These are phyloP conservation scores for Rhizopogon roseolus DNA, from an alignment of 768 basidiomycete genomes.

Conservation along the genomic window DNA sequence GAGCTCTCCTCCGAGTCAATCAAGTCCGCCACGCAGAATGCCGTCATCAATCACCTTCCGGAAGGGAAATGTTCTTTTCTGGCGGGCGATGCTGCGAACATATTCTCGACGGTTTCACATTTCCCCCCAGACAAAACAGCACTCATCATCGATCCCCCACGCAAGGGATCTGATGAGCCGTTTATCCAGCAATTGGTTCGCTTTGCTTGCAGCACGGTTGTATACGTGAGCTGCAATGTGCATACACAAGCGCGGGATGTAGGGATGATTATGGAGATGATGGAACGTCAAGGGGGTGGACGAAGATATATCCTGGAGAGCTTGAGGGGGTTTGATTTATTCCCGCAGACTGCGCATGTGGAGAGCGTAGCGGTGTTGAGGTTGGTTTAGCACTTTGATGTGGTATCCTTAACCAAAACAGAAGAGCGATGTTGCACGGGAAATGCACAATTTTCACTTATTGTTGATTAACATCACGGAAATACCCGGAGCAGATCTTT, in stretches of 20 bases:
- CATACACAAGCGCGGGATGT: constrained; percentile 91
- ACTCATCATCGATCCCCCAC: constrained; percentile 84
- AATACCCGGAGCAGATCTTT: no score
- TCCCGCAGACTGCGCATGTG: constrained; percentile 95
- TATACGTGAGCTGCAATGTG: constrained; percentile 95
- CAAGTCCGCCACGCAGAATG: constrained; percentile 62
- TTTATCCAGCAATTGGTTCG: constrained; percentile 73
- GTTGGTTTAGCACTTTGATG: constrained; percentile 23
- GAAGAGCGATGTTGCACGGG: no score
- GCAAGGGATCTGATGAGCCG: constrained; percentile 86
- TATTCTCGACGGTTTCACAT: constrained; percentile 62
- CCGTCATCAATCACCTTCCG: constrained; percentile 55
- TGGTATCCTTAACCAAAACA: no score
- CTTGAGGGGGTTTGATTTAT: constrained; percentile 87
- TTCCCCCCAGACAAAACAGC: constrained; percentile 68
- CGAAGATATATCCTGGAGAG: constrained; percentile 75
- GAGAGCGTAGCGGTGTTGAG: constrained; percentile 74
- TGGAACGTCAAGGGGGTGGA: constrained; percentile 33
- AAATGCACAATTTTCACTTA: no score
- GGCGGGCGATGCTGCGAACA: constrained; percentile 81
- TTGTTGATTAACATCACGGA: no score
- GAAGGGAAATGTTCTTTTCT: constrained; percentile 58
- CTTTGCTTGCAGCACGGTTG: constrained; percentile 64
- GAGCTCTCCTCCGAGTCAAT: constrained; percentile 79
- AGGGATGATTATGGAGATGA: constrained; percentile 57